Base-by-base conservation (phyloP, 2,329 filamentous ascomycete species). In the Aureobasidium sp. region DNA sequence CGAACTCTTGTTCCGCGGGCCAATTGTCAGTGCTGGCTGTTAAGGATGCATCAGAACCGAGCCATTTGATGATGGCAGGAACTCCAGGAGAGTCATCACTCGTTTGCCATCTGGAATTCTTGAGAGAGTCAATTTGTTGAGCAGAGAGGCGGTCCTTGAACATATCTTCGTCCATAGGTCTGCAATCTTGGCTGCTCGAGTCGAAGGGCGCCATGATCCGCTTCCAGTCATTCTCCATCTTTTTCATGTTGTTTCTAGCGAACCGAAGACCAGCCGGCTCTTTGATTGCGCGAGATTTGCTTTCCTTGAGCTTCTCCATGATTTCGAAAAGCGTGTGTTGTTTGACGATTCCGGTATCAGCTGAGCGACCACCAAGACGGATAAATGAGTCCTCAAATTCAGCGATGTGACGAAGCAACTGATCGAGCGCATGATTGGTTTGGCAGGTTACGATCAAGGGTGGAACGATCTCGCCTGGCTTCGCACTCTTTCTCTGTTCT, bases 401-500 rank as follows among this genome's bases (percentile, higher is more conserved):
- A 1, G 84, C 78, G 17, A 91, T 79, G 61, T 87, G 84, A 0
- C 77, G 75, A 0, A 96, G 77, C 0, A 97, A 78, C 70, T 96
- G 91, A 67, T 97, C 91, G 0, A 96, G 77, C 0, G 91, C 91
- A 73, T 96, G 91, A 63, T 97, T 97, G 0, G 91, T 97, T 68
- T 96, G 91, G 8, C 90, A 91, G 0, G 91, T 83, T 3, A 96
- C 79, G 23, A 96, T 80, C 34, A 97, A 86, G 0, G 89, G 89
- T 9, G 86, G 81, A 12, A 61, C 13, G 1, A 51, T 17, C 62
- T 87, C 84, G 0, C 74, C 77, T 1, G 70, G 68, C 2, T 72
- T 6, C 27, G 57, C 57, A 3, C 10, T 32, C n/a, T 46, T 26
- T 26, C 57, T 51, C 37, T 61, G 57, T 13, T 52, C 57, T 12